These are phyloP conservation scores for Wallacemonas sp. DNA, from an alignment of 208 protist species.

Conservation along the genomic window DNA sequence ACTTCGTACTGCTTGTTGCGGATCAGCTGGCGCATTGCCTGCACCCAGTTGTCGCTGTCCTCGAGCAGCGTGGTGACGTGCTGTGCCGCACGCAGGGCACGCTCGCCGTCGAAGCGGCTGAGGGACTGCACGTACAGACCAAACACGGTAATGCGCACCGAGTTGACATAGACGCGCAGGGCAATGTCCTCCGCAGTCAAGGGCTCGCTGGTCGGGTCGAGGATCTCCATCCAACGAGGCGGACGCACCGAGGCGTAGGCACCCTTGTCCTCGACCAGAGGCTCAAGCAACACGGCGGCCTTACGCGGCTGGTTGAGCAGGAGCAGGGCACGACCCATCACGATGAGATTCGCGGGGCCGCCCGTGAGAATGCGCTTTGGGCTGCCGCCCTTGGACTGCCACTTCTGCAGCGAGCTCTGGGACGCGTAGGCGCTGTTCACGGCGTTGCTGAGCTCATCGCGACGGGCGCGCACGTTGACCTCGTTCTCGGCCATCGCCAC, in stretches of 20 bases:
- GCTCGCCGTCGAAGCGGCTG: slow-evolving; percentile 74
- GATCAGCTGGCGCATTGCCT: slow-evolving; percentile 22
- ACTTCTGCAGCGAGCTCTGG: slow-evolving; percentile 79
- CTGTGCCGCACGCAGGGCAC: slow-evolving; percentile 51
- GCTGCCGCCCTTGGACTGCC: slow-evolving; percentile 60
- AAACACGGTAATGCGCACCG: slow-evolving; percentile 72
- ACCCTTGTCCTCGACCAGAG: slow-evolving; percentile 81
- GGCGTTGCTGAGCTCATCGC: slow-evolving; percentile 79
- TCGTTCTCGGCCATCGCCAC: slow-evolving; percentile 85
- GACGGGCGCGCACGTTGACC: slow-evolving; percentile 77
- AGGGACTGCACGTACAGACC: slow-evolving; percentile 83
- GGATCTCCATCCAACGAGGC: slow-evolving; percentile 69
- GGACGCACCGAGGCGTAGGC: slow-evolving; percentile 70
- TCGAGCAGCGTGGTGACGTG: slow-evolving; percentile 40
- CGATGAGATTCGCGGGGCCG: slow-evolving; percentile 72
- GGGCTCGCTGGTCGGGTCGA: slow-evolving; percentile 45
- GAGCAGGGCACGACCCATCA: slow-evolving; percentile 70
- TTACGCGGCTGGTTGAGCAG: slow-evolving; percentile 81
- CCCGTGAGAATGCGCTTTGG: slow-evolving; percentile 74
- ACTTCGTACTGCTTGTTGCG: slow-evolving; percentile 4
- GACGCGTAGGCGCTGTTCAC: slow-evolving; percentile 86
- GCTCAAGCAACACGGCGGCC: slow-evolving; percentile 80
- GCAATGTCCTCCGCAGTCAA: slow-evolving; percentile 71
- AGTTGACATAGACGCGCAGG: slow-evolving; percentile 64
- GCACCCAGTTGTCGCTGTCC: slow-evolving; percentile 65